These are phyloP conservation scores for Aureobasidium sp. DNA, from an alignment of 2,329 filamentous ascomycete species.

Conservation along the genomic window DNA sequence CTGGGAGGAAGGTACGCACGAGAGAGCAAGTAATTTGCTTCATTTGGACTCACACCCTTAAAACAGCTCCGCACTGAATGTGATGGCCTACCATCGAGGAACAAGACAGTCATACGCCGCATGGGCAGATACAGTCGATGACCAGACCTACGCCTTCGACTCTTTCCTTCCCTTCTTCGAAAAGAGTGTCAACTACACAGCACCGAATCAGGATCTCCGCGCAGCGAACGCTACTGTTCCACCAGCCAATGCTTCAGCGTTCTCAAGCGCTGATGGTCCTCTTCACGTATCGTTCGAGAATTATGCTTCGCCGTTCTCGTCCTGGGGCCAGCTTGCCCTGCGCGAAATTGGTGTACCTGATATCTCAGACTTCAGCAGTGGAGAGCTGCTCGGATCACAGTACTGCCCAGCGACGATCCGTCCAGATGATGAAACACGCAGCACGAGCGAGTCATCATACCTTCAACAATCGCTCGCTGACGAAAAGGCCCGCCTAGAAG, in stretches of 20 bases:
- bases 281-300: constrained; percentile 29
- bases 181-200: constrained; percentile 19
- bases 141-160: constrained; percentile 26
- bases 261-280: constrained; percentile 21
- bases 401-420: constrained; percentile 23
- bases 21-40: too few species aligned
- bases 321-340: constrained; percentile 25
- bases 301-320: constrained; percentile 24
- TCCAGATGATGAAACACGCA: constrained; percentile 20
- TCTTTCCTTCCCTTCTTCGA: constrained; percentile 24
- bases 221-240: constrained; percentile 22
- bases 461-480: constrained; percentile 21
- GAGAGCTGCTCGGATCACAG: constrained; percentile 19
- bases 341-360: constrained; percentile 25
- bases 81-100: constrained; percentile 26
- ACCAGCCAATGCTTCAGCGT: constrained; percentile 22
- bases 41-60: not conserved
- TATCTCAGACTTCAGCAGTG: constrained; percentile 26
- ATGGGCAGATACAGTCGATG: constrained; percentile 33
- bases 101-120: constrained; percentile 27
- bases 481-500: constrained; percentile 20
- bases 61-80: constrained; percentile 20
- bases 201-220: constrained; percentile 20
- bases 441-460: constrained; percentile 24
- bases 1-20: constrained; percentile 21